Base-by-base conservation (phyloP, 139 green algal genomes). In the Coccomyxa sp. region DNA sequence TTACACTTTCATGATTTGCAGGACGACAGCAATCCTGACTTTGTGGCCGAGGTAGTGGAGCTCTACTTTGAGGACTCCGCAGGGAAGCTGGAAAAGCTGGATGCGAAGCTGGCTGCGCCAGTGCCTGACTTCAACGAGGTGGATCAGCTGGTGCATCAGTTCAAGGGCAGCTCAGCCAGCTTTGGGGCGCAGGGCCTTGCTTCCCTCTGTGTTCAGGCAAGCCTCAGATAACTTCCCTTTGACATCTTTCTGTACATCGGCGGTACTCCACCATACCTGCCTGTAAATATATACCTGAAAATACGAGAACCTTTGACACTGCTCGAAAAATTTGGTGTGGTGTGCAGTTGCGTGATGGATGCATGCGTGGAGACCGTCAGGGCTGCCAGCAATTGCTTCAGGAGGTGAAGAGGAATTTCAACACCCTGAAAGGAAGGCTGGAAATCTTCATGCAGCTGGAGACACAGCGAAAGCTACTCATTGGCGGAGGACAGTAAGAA, bases 101-200 rank as follows among this genome's bases (percentile, higher is more conserved):
- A 82, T 3, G 75, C 71, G 25, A 88, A 91, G 82, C 83, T 94
- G 30, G 80, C 57, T 23, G 67, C 67, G 1, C 67, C 81, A 13
- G 13, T 77, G 21, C 81, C 88, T 0, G 86, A 94, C 77, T 95
- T 90, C 79, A 85, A 86, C 28, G 89, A 95, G 67, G 82, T 97
- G 0, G 94, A 97, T 81, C 86, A 91, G 59, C 82, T 97, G 3
- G 93, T 94, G 80, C 94, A 97, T 85, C 94, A 97, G 90, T 95
- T 97, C 85, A 97, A 97, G 76, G 94, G 94, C 80, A 95, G 91
- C 89, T 93, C 86, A 83, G 93, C 94, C 25, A 94, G 88, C 76
- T 89, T 95, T 13, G 92, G 92, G 0, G 92, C 92, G 0, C 75
- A 83, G 17, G 80, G 82, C 0, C 91, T 94, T 12, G 86, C 93